These are phyloP conservation scores for Uronychia setigera DNA, from an alignment of 73 alveolate genomes.

Conservation along the genomic window DNA sequence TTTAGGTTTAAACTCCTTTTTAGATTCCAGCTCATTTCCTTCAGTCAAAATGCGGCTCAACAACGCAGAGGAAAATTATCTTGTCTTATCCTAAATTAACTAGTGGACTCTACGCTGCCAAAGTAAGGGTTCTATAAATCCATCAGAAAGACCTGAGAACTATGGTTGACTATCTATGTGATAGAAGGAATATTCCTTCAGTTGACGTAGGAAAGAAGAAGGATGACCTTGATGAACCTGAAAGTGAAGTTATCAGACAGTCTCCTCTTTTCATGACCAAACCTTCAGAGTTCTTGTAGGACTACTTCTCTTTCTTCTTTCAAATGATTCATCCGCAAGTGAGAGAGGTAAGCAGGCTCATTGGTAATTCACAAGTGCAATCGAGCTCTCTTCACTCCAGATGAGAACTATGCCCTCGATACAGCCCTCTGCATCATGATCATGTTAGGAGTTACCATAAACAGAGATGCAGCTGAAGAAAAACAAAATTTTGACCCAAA, in stretches of 20 bases:
- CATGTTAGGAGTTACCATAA: too few species aligned
- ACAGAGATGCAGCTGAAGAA: too few species aligned
- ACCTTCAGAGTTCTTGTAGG: constrained; percentile 20
- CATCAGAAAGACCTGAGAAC: neutral
- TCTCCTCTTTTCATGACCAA: constrained; percentile 20
- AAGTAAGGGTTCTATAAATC: neutral
- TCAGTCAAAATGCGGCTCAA: neutral
- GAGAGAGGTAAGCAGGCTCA: constrained; percentile 40
- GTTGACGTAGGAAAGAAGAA: neutral
- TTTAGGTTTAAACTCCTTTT: neutral
- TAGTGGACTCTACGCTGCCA: neutral
- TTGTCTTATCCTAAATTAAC: neutral
- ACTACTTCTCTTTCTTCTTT: constrained; percentile 20
- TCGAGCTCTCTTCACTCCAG: neutral
- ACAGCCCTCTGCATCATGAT: too few species aligned
- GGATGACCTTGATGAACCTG: neutral
- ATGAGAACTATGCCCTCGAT: neutral
- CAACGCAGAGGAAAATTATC: neutral
- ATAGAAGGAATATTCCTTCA: neutral
- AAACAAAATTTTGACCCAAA: too few species aligned
- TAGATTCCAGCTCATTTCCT: neutral
- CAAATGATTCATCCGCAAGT: constrained; percentile 47
- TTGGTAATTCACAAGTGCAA: neutral
- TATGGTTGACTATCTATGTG: neutral
- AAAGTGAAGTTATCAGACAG: constrained; percentile 4